Conservation (phyloP, 164 flowering plant genomes). For the Vitis amurensis region DNA sequence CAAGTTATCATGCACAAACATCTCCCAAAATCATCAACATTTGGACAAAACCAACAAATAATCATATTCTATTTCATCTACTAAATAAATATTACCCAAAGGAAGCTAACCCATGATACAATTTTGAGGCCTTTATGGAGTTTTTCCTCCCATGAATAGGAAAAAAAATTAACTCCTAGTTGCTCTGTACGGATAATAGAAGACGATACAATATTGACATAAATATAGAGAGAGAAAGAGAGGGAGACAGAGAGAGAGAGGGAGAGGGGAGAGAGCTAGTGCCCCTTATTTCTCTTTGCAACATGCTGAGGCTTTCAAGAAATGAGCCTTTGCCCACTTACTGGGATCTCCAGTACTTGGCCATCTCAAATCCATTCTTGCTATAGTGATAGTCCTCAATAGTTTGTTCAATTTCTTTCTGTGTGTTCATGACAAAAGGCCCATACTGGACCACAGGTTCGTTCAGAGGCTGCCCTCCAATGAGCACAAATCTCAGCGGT, state of each 20-base stretch:
- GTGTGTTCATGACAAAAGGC: conserved; percentile 96
- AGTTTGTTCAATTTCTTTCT: conserved; percentile 72
- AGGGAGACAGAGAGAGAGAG: not conserved
- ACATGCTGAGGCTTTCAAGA: not conserved
- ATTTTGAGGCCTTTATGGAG: conserved; percentile 7
- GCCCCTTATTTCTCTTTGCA: not conserved
- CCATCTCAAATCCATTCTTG: conserved; percentile 85
- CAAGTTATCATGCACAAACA: not conserved
- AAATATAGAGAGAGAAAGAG: conserved; percentile 2
- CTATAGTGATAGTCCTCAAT: conserved; percentile 61
- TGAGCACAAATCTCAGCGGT: conserved; percentile 59
- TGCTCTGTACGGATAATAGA: not conserved
- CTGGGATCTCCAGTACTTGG: conserved; percentile 72
- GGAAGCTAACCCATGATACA: conserved; percentile 11
- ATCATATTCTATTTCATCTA: not conserved
- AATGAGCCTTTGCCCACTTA: conserved; percentile 7
- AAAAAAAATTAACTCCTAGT: not conserved
- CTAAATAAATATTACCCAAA: conserved; percentile 1
- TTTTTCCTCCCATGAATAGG: not conserved
- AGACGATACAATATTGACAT: too few species aligned
- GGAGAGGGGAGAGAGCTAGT: conserved; percentile 7
- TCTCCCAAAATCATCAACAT: conserved; percentile 1
- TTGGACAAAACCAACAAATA: not conserved
- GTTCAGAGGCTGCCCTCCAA: conserved; percentile 79
- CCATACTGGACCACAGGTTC: conserved; percentile 85